Percentiles rank a stretch among this genome's conserved stretches.
Conservation (phyloP, 257 asterid species). For the Haberlea rhodopensis region DNA sequence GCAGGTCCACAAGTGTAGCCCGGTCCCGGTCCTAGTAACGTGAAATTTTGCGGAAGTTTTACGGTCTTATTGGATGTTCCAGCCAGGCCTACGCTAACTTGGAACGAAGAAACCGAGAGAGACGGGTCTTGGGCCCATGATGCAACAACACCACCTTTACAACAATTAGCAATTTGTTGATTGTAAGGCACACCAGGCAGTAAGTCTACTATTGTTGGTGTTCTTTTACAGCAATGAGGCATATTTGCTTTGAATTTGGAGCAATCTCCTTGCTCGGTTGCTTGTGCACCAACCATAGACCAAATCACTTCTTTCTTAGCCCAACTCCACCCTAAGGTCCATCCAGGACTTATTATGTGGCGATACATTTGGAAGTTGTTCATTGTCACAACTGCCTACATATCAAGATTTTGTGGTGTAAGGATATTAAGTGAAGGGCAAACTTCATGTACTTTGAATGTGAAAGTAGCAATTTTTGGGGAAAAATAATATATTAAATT, state of each 20-base stretch:
- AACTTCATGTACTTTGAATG: no score
- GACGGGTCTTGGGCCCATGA: conserved; percentile 83
- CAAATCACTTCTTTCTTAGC: conserved; percentile 79
- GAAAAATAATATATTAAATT: no score
- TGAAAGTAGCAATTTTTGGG: no score
- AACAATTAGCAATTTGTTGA: conserved; percentile 74
- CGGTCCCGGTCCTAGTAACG: conserved; percentile 65
- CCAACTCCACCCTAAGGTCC: conserved; percentile 81
- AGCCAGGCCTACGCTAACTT: conserved; percentile 66
- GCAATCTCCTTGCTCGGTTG: conserved; percentile 85
- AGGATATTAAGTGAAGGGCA: background rate
- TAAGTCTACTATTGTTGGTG: conserved; percentile 57
- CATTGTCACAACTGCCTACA: conserved; percentile 67
- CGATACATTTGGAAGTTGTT: conserved; percentile 75
- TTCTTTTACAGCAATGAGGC: conserved; percentile 70
- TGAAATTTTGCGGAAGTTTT: conserved; percentile 61
- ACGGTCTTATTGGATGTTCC: conserved; percentile 80
- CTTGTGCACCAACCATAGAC: conserved; percentile 73
- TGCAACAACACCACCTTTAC: conserved; percentile 76
- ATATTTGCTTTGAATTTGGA: conserved; percentile 67
- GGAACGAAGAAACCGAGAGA: conserved; percentile 59
- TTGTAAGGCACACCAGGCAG: conserved; percentile 81
- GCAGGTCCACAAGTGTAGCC: conserved; percentile 88
- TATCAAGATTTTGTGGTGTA: background rate
- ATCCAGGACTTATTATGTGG: conserved; percentile 67